Conservation (phyloP, 2,329 filamentous ascomycete genomes). For the Clonostachys chloroleuca region DNA sequence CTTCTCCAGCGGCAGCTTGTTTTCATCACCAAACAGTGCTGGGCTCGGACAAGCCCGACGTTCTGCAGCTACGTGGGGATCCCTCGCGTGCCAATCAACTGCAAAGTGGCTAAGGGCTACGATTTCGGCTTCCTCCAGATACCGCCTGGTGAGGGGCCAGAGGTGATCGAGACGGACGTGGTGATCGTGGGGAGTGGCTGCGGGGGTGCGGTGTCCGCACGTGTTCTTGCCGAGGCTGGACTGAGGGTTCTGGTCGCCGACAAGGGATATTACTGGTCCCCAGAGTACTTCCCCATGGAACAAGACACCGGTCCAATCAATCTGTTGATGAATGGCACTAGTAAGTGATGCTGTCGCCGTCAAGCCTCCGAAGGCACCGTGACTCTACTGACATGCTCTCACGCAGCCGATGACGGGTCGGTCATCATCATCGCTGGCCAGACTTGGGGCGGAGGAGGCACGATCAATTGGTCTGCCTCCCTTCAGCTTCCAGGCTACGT, state of each 20-base stretch:
- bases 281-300: constrained; percentile 65
- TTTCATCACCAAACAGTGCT: neutral
- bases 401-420: constrained; percentile 34
- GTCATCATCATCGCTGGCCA: constrained; percentile 60
- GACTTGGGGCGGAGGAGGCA: constrained; percentile 74
- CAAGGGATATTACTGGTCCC: constrained; percentile 65
- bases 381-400: neutral
- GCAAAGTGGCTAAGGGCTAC: neutral
- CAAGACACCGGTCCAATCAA: constrained; percentile 2
- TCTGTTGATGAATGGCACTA: neutral
- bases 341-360: neutral
- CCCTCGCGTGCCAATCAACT: neutral
- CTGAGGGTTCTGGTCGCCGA: constrained; percentile 69
- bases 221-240: constrained; percentile 67
- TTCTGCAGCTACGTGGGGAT: neutral
- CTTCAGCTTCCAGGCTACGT: constrained; percentile 64
- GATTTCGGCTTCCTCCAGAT: constrained; percentile 48
- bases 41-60: constrained; percentile 1
- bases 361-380: neutral
- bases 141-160: constrained; percentile 26
- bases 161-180: constrained; percentile 66
- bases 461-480: constrained; percentile 68
- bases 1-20: neutral
- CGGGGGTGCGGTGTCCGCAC: constrained; percentile 71
- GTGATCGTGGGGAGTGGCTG: constrained; percentile 78